Base-by-base conservation (phyloP, 208 protist species). In the Novymonas esmeraldas region DNA sequence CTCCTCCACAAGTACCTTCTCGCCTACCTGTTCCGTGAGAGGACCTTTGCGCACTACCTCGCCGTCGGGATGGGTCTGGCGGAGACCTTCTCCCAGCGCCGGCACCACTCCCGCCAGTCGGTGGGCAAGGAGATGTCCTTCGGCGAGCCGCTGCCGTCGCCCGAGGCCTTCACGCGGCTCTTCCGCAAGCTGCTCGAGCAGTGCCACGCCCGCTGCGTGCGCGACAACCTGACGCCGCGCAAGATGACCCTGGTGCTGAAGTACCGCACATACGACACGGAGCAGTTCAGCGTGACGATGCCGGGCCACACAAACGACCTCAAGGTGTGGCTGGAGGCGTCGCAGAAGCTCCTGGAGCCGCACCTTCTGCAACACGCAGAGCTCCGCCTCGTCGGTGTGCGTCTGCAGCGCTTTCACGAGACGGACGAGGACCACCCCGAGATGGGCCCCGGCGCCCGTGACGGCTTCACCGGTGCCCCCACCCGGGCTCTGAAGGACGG, bases 91-190 rank as follows among this genome's bases (percentile, higher is more conserved):
- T 72, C 84, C 28, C 78, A 92, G 63, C 64, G 73, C 38, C 45
- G 56, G 46, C 75, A 89, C 70, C 56, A 76, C 34, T 31, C 70
- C 7, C 78, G 76, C 58, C 81, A 95, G 73, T 94, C 84, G 6
- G 74, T 95, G 24, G 81, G 90, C 2, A 89, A 94, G 70, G 90
- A 95, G 64, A 79, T 58, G 11, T 90, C 87, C 58, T 92, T 95
- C 72, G 81, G 70, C 46, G 78, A 86, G 39, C 78, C 83, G 2
- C 55, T 90, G 46, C 58, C 78, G 2, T 84, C 73, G 24, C 63
- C 73, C 10, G 79, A 84, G 63, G 87, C 84, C 18, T 75, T 95
- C 24, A 38, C 64, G 39, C 69, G 79, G 44, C 62, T 92, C 26
- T 81, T 90, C 33, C 75, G 79, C 48, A 68, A 70, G 14, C 56